Evolutionary conservation across 2,329 filamentous ascomycete species (phyloP), one percentile per base, ranked within the genome.

Genomic region (Sodiomyces alkalinus): DNA sequence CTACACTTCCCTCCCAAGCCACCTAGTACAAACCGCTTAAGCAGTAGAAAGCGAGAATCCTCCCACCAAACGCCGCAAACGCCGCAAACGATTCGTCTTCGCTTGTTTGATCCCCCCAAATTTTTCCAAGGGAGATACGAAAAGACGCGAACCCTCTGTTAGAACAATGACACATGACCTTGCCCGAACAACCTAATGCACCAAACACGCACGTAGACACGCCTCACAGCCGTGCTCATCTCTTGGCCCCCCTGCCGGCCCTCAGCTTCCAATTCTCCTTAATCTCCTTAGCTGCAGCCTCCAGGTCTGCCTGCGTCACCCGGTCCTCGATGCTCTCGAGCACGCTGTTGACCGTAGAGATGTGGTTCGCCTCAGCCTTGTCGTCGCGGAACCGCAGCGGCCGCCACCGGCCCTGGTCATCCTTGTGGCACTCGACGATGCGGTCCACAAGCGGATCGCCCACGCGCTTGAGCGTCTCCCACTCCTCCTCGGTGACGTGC

Each of bases 321-420:
- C 74, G 74, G 44, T 94, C 83, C 35, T 74, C 67, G 41, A 98
- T 96, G 51, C 82, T 92, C 39, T 87, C 77, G 33, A 94, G 65
- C 4, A 98, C 90, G 47, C 80, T 92, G 16, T 74, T 62, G 2
- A 94, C 82, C 0, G 81, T 87, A 12, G 62, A 74, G 34, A 80
- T 77, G 52, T 96, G 86, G 45, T 98, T 98, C 0, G 81, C 85
- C 40, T 93, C 79, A 17, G 64, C 61, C 56, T 98, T 98, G 53
- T 98, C 90, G 44, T 96, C 86, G 29, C 90, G 69, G 52, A 94
- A 87, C 17, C 86, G 74, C 41, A 90, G 77, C 49, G 82, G 81
- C 33, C 85, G 73, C 90, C 90, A 98, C 14, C 75, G 62, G 12
- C 69, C 69, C 32, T 74, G 52, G 2, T 71, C 61, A 45, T 93